phyloP scores from a whole-genome alignment of 1,139 yeast species.

The Meyerozyma guilliermondii region DNA sequence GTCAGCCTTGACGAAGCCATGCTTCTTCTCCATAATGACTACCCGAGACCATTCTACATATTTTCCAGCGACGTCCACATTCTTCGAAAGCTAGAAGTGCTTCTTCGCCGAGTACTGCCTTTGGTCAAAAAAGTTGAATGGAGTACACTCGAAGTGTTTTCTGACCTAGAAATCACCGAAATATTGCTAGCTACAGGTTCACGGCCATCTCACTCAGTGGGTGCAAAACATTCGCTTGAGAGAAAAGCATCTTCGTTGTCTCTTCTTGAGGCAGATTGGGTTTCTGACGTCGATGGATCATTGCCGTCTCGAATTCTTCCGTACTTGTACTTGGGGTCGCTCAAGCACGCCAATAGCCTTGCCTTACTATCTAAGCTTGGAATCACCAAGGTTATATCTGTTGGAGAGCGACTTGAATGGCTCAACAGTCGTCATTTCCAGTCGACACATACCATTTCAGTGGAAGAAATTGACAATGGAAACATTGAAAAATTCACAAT shows the following conservation, averaged over 20 bases:
- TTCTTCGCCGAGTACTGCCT: constrained; percentile 57
- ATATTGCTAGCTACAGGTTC: constrained; percentile 20
- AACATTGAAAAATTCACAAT: constrained; percentile 30
- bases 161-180: constrained; percentile 29
- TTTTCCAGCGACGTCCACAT: constrained; percentile 72
- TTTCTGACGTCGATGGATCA: constrained; percentile 50
- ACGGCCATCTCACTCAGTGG: background rate
- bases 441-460: constrained; percentile 18
- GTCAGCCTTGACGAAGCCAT: constrained; percentile 48
- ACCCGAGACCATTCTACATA: constrained; percentile 77
- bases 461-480: constrained; percentile 24
- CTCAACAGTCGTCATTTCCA: constrained; percentile 28
- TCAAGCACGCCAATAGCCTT: constrained; percentile 74
- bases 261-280: constrained; percentile 25
- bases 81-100: constrained; percentile 56
- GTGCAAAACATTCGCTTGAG: no score
- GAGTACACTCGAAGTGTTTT: constrained; percentile 25
- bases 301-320: constrained; percentile 74
- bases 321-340: constrained; percentile 80
- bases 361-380: constrained; percentile 61
- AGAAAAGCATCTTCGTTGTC: background rate
- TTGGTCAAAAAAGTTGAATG: constrained; percentile 14
- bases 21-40: constrained; percentile 53
- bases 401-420: constrained; percentile 82
- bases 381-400: constrained; percentile 73